These are phyloP conservation scores for Hanseniaspora hatyaiensis DNA, from an alignment of 805 yeast species.

Conservation along the genomic window DNA sequence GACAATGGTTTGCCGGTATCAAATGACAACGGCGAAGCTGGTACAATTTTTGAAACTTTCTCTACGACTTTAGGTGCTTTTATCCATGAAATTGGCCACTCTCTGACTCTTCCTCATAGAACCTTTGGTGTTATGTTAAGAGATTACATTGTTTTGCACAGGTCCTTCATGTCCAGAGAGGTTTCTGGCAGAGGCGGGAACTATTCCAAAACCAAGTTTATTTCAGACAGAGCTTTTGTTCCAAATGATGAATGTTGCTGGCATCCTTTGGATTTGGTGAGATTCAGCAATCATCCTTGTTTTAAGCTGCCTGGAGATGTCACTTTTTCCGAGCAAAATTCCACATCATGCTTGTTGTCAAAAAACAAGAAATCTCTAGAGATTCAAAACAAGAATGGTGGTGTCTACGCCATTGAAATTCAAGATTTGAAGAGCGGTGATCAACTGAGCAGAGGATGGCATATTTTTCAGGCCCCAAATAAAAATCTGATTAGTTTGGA, in stretches of 20 bases:
- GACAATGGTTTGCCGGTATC: conserved; percentile 42
- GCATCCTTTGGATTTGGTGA: conserved; percentile 68
- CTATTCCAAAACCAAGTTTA: conserved; percentile 17
- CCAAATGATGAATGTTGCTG: conserved; percentile 69
- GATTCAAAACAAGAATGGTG: conserved; percentile 7
- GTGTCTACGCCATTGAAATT: conserved; percentile 13
- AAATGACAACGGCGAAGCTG: conserved; percentile 75
- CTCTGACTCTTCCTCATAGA: conserved; percentile 85
- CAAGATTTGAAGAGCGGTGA: conserved; percentile 14
- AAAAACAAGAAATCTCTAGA: background rate
- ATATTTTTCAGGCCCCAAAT: conserved; percentile 18
- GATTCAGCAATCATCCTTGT: conserved; percentile 72
- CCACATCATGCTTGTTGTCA: conserved; percentile 1
- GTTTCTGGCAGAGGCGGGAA: conserved; percentile 43
- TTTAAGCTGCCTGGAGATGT: conserved; percentile 46
- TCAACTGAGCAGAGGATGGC: conserved; percentile 14
- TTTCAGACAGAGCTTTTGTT: conserved; percentile 9
- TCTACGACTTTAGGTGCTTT: conserved; percentile 85
- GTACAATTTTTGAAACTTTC: conserved; percentile 81
- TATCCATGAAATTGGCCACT: conserved; percentile 90
- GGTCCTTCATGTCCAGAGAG: conserved; percentile 72
- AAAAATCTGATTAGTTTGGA: conserved; percentile 26
- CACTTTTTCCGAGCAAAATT: background rate
- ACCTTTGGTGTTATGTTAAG: conserved; percentile 82
- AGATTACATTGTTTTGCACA: conserved; percentile 67